Evolutionary conservation across 345 rosid species (phyloP), one percentile per base, ranked within the genome.

Genomic region (Punica granatum): DNA sequence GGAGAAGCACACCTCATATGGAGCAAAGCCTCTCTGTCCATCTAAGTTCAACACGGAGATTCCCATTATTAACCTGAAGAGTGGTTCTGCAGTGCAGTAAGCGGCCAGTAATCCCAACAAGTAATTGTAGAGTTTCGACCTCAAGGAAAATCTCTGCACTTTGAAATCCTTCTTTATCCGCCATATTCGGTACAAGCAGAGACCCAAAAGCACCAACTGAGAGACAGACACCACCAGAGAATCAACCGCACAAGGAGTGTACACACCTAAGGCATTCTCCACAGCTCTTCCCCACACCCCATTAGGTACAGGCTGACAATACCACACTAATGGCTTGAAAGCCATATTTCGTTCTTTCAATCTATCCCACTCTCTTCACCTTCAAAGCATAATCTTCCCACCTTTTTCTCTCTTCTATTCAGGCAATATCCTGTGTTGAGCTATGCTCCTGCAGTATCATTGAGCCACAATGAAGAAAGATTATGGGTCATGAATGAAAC

Each of bases 211-310:
- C 72, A 76, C 82, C 79, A 94, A 53, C 72, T 94, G 87, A 65
- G 97, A 82, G 62, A 86, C 25, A 5, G 78, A 71, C 35, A 91
- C 59, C 67, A 91, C 99, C 75, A 91, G 72, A 59, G 93, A 83
- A 75, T 91, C 87, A 26, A 92, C 79, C 46, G 90, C 96, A 81
- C 99, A 91, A 31, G 99, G 99, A 61, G 99, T 91, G 78, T 91
- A 94, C 53, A 85, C 88, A 54, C 99, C 99, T 78, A 94, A 86
- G 21, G 97, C 99, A 85, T 88, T 91, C 70, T 84, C 84, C 73
- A 89, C 97, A 31, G 73, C 78, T 72, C 74, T 85, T 13, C 91
- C 67, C 99, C 99, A 94, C 66, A 80, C 68, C 69, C 98, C 98
- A 79, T 83, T 70, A 14, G 77, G 63, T 75, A 79, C 88, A 3